Percentiles rank a stretch among this genome's conserved stretches.
These are phyloP conservation scores for Taphrina wiesneri DNA, from an alignment of 1,139 yeast species.

Conservation along the genomic window DNA sequence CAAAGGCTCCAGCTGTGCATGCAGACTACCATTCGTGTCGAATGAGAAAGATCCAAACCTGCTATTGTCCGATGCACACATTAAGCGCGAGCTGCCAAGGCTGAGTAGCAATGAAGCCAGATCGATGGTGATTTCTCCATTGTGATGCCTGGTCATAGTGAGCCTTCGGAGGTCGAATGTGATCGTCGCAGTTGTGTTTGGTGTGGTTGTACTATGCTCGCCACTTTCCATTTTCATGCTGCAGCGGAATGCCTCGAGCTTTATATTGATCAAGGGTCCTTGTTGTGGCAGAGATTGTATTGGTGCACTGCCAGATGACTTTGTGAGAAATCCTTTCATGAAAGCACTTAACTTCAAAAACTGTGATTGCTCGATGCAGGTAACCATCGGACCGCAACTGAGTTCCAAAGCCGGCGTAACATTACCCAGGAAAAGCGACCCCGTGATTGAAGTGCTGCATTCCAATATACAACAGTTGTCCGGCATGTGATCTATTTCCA, in stretches of 20 bases:
- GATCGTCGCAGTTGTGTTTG: not conserved
- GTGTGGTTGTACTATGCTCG: not conserved
- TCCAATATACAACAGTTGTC: not conserved
- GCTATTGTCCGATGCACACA: not conserved
- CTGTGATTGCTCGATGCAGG: not conserved
- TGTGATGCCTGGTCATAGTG: not conserved
- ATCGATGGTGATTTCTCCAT: not conserved
- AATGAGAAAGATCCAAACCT: not conserved
- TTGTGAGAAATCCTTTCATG: not conserved
- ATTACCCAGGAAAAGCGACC: not conserved
- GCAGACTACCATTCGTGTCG: not conserved
- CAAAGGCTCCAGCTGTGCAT: not conserved
- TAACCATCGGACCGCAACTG: not conserved
- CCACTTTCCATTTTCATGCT: not conserved
- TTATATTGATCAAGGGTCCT: not conserved
- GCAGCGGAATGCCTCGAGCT: not conserved
- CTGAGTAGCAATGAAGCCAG: not conserved
- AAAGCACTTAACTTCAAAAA: not conserved
- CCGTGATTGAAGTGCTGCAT: not conserved
- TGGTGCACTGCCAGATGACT: not conserved
- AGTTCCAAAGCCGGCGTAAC: not conserved
- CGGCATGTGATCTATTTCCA: not conserved
- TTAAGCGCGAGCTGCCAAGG: not conserved
- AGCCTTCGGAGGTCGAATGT: not conserved
- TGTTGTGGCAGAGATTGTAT: not conserved